Evolutionary conservation across 2,329 filamentous ascomycete genomes (phyloP).

Genomic region (Fusarium musae): DNA sequence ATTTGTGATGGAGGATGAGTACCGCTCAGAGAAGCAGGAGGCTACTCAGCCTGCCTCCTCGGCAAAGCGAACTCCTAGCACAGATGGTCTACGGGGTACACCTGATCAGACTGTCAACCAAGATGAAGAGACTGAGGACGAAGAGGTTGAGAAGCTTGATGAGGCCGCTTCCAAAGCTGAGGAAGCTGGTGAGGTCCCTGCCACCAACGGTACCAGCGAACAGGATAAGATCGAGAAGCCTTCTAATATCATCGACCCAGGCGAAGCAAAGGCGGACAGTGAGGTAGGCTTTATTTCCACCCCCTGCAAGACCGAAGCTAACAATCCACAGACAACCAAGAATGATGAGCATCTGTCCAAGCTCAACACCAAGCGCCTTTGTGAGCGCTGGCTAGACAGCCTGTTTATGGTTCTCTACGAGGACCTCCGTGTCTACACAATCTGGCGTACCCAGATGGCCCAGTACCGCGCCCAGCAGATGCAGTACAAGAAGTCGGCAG

Average conservation of each 20-base stretch:
- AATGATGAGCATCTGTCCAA: slow-evolving; percentile 83
- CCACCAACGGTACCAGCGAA: slow-evolving; percentile 57
- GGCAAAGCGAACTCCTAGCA: slow-evolving; percentile 78
- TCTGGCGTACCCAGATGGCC: slow-evolving; percentile 98
- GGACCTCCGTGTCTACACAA: slow-evolving; percentile 97
- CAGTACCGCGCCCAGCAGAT: slow-evolving; percentile 94
- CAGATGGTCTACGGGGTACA: slow-evolving; percentile 78
- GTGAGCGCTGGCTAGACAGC: slow-evolving; percentile 97
- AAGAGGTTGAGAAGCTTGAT: slow-evolving; percentile 47
- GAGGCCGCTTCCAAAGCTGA: slow-evolving; percentile 42
- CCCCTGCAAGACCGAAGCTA: slow-evolving; percentile 12
- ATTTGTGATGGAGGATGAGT: slow-evolving; percentile 99
- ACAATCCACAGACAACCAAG: slow-evolving; percentile 63
- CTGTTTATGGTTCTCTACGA: slow-evolving; percentile 99
- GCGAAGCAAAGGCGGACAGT: slow-evolving; percentile 75
- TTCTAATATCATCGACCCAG: slow-evolving; percentile 79
- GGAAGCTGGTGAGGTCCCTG: slow-evolving; percentile 43
- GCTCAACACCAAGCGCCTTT: slow-evolving; percentile 96
- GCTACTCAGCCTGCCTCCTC: slow-evolving; percentile 57
- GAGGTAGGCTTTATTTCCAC: slow-evolving; percentile 63
- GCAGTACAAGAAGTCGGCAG: slow-evolving; percentile 95
- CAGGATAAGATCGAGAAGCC: slow-evolving; percentile 76
- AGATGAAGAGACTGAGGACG: slow-evolving; percentile 51
- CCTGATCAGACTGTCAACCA: slow-evolving; percentile 68
- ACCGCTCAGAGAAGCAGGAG: slow-evolving; percentile 85